phyloP scores from a whole-genome alignment of 192 early-diverging fungal genomes.

The Paraglomus brasilianum region DNA sequence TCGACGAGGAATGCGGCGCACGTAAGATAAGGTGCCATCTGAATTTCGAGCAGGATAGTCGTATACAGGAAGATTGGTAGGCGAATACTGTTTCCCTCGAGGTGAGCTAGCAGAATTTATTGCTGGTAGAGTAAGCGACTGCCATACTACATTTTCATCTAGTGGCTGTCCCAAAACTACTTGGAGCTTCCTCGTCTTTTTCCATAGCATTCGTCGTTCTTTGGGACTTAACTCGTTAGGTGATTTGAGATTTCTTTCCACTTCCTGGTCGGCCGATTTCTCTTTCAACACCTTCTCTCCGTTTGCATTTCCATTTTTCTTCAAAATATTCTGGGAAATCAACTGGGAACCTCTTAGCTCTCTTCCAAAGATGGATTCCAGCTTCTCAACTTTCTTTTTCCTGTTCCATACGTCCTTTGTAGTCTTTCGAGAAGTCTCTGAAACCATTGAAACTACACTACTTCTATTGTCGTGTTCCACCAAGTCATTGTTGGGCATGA shows the following conservation, averaged over 20 bases:
- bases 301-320: not conserved
- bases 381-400: conserved; percentile 28
- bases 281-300: not conserved
- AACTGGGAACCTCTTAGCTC: conserved; percentile 27
- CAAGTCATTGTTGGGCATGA: conserved; percentile 5
- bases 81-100: not conserved
- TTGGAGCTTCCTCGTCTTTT: conserved; percentile 41
- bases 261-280: not conserved
- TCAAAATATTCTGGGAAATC: conserved; percentile 15
- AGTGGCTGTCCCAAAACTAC: conserved; percentile 39
- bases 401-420: conserved; percentile 24
- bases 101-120: not conserved
- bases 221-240: conserved; percentile 36
- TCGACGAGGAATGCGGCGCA: not conserved
- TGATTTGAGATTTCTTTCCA: conserved; percentile 1
- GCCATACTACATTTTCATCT: conserved; percentile 35
- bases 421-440: conserved; percentile 5
- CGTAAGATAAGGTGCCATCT: not conserved
- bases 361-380: conserved; percentile 27
- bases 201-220: conserved; percentile 39
- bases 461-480: conserved; percentile 16
- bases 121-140: conserved; percentile 34
- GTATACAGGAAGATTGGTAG: not conserved
- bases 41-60: not conserved
- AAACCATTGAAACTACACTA: conserved; percentile 6